These are phyloP conservation scores for Nephromyces sp. DNA, from an alignment of 169 alveolate species.

Conservation along the genomic window DNA sequence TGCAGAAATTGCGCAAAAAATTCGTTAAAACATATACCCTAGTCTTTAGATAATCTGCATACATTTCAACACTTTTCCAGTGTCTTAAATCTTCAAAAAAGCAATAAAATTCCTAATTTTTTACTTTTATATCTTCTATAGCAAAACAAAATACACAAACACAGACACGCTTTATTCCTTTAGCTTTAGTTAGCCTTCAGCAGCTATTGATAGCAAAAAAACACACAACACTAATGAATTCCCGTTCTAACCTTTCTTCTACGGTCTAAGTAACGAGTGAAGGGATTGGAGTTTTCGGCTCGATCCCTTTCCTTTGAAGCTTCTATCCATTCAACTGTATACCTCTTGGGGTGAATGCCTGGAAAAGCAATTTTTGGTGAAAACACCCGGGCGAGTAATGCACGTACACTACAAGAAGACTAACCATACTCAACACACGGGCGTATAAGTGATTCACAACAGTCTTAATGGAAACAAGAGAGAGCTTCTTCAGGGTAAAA, in stretches of 20 bases:
- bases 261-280: constrained; percentile 67
- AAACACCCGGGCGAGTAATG: background rate
- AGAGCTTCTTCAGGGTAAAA: too few relatives aligned
- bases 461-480: too few relatives aligned
- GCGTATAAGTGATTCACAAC: background rate
- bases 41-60: background rate
- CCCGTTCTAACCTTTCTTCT: constrained; percentile 48
- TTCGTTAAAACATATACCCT: background rate
- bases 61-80: too few relatives aligned
- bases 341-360: constrained; percentile 74
- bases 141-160: too few relatives aligned
- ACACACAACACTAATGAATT: too few relatives aligned
- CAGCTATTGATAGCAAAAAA: too few relatives aligned
- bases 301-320: constrained; percentile 73
- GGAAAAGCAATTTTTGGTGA: background rate
- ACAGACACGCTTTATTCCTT: too few relatives aligned
- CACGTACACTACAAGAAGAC: background rate
- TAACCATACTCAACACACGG: background rate
- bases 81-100: too few relatives aligned
- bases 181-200: too few relatives aligned
- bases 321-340: constrained; percentile 72
- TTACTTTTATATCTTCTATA: too few relatives aligned
- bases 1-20: constrained; percentile 5
- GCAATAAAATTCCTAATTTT: too few relatives aligned
- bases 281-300: constrained; percentile 75